Percentiles rank a stretch among this genome's conserved stretches.
Conservation (phyloP, 768 basidiomycete species). For the Phlebiopsis flavidoalba region DNA sequence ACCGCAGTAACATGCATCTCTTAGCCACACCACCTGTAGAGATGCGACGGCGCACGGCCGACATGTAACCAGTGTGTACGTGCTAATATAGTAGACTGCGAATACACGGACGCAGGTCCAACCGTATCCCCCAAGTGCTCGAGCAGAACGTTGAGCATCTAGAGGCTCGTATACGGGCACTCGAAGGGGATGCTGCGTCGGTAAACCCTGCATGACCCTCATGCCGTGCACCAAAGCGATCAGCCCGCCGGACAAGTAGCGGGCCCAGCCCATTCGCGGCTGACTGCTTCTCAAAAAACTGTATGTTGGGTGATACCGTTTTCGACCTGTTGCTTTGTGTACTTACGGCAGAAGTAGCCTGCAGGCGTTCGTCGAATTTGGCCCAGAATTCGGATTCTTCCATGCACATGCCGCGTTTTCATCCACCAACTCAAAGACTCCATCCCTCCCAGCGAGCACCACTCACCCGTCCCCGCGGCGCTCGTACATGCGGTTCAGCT, state of each 20-base stretch:
- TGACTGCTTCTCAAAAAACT: conserved; percentile 1
- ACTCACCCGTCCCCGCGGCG: conserved; percentile 26
- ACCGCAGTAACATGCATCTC: not conserved
- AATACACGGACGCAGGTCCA: conserved; percentile 63
- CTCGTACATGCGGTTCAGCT: conserved; percentile 41
- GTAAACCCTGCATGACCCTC: conserved; percentile 23
- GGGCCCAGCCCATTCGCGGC: not conserved
- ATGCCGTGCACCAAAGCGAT: conserved; percentile 8
- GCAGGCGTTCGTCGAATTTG: conserved; percentile 44
- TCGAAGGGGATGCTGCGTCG: conserved; percentile 18
- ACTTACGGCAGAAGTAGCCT: conserved; percentile 3
- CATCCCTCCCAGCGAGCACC: conserved; percentile 25
- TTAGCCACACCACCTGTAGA: conserved; percentile 29
- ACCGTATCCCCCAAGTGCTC: conserved; percentile 52
- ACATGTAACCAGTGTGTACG: conserved; percentile 58
- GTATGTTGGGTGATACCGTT: not conserved
- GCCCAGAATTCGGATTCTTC: conserved; percentile 61
- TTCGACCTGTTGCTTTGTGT: not conserved
- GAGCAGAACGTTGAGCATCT: conserved; percentile 56
- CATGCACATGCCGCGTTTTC: conserved; percentile 47
- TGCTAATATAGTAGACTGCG: conserved; percentile 60
- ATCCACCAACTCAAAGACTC: conserved; percentile 27
- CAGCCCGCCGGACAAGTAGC: not conserved
- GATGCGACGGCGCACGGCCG: conserved; percentile 64
- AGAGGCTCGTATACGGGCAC: conserved; percentile 42